These are phyloP conservation scores for Trichomonascus vanleenenianus DNA, from an alignment of 805 yeast genomes.

Conservation along the genomic window DNA sequence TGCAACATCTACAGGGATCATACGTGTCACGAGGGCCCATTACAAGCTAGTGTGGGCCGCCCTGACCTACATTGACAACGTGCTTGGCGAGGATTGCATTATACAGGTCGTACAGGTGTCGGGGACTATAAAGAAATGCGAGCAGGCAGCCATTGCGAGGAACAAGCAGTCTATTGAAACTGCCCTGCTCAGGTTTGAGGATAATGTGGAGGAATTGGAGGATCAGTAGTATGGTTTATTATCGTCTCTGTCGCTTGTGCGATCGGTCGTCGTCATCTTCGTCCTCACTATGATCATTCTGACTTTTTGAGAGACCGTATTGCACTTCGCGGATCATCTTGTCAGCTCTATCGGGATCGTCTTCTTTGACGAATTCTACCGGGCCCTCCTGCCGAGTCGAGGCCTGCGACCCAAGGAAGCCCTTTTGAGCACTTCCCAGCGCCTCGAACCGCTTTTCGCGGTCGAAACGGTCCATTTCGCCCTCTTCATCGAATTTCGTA, in stretches of 20 bases:
- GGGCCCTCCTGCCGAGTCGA: constrained; percentile 32
- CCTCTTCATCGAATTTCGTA: constrained; percentile 23
- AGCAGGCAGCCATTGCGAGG: constrained; percentile 52
- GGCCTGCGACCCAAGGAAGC: constrained; percentile 16
- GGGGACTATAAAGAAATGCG: constrained; percentile 84
- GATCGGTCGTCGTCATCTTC: not conserved
- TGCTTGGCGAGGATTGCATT: constrained; percentile 44
- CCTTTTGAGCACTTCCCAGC: constrained; percentile 17
- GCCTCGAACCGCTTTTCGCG: constrained; percentile 24
- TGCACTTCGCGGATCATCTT: constrained; percentile 13
- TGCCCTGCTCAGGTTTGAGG: not conserved
- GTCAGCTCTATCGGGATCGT: constrained; percentile 18
- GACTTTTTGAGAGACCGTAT: constrained; percentile 1
- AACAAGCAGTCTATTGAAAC: constrained; percentile 1
- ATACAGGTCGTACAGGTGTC: constrained; percentile 62
- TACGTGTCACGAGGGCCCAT: constrained; percentile 65
- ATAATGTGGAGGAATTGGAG: not conserved
- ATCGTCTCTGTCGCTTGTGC: not conserved
- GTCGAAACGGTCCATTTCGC: constrained; percentile 17
- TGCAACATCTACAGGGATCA: constrained; percentile 74
- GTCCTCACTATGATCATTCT: too few relatives aligned
- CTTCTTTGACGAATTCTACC: constrained; percentile 37
- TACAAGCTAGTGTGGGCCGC: constrained; percentile 60
- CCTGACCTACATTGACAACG: constrained; percentile 35
- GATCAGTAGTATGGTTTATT: not conserved